Evolutionary conservation across 805 yeast species (phyloP).

Genomic region (Jamesozyma jinghongensis): DNA sequence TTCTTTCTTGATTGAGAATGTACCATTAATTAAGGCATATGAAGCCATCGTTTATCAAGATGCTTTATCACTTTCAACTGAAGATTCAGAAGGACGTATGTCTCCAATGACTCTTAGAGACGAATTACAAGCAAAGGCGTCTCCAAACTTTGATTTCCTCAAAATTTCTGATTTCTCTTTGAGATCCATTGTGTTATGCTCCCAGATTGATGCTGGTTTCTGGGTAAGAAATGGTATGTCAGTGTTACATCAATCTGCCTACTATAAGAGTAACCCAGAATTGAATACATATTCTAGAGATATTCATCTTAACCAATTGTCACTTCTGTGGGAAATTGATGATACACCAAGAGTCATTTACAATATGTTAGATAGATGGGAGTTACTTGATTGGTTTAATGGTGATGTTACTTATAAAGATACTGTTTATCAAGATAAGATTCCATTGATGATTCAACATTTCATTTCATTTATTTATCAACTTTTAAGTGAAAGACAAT

Average conservation of each 20-base stretch:
- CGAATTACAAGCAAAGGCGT: not conserved
- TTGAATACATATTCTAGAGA: slow-evolving; percentile 61
- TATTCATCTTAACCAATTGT: slow-evolving; percentile 57
- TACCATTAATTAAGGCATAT: slow-evolving; percentile 18
- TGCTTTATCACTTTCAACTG: slow-evolving; percentile 3
- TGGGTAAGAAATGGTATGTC: slow-evolving; percentile 70
- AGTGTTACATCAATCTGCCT: slow-evolving; percentile 41
- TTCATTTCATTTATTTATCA: slow-evolving; percentile 63
- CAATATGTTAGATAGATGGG: slow-evolving; percentile 52
- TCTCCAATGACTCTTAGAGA: not conserved
- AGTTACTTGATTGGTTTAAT: slow-evolving; percentile 40
- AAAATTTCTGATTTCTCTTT: slow-evolving; percentile 48
- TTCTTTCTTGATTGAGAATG: slow-evolving; percentile 32
- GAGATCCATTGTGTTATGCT: slow-evolving; percentile 49
- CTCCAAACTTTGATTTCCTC: slow-evolving; percentile 31
- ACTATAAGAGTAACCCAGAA: slow-evolving; percentile 41
- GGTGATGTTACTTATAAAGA: slow-evolving; percentile 29
- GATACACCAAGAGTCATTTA: slow-evolving; percentile 48
- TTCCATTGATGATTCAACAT: slow-evolving; percentile 66
- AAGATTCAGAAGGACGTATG: not conserved
- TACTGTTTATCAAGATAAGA: slow-evolving; percentile 41
- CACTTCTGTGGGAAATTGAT: slow-evolving; percentile 45
- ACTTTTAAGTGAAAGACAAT: slow-evolving; percentile 59
- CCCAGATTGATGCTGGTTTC: slow-evolving; percentile 54
- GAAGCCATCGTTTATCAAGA: slow-evolving; percentile 12